Evolutionary conservation across 371 early-diverging fungal genomes (phyloP), one percentile per base, ranked within the genome.

Genomic region (Mortierella sp.): DNA sequence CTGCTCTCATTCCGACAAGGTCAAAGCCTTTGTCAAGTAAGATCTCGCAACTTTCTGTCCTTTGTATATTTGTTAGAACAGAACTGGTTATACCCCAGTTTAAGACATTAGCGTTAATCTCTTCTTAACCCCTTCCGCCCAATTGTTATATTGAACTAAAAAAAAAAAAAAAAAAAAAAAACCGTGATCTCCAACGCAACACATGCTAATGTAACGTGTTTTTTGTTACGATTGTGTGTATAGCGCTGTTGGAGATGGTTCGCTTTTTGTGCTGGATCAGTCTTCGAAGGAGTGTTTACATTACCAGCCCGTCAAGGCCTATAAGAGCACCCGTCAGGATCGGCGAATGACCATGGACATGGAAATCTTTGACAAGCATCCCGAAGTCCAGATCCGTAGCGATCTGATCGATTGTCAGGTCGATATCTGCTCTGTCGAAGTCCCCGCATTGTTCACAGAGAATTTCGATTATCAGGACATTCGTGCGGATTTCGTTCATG

Each of bases 391-490:
- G 68, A 81, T 97, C 64, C 89, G 94, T 28, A 92, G 93, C 64
- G 96, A 98, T 66, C 75, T 97, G 34, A 89, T 96, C n/a, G 99
- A 98, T 81, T 93, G 94, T 65, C 92, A 89, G 34, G 85, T 97
- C 48, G 95, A 95, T 60, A 94, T 98, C 49, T 98, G 98, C 79
- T 93, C 96, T 14, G 87, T 93, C 5, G 96, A 95, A 70, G 95
- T 96, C 0, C 94, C 94, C n/a, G 93, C 97, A 5, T 83, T 97
- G 51, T 97, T 97, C 64, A 93, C 94, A 4, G 98, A 98, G 70
- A 97, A 97, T 83, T 97, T 97, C 81, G 99, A 98, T 82, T 98
- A 96, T 85, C 97, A 96, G 79, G 88, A 90, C 42, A 83, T 97
- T 47, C 88, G 96, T 24, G 83, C 84, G 21, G 95, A 98, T 79